Conservation (phyloP, 1,284 basidiomycete species). For the Ustilago crameri region DNA sequence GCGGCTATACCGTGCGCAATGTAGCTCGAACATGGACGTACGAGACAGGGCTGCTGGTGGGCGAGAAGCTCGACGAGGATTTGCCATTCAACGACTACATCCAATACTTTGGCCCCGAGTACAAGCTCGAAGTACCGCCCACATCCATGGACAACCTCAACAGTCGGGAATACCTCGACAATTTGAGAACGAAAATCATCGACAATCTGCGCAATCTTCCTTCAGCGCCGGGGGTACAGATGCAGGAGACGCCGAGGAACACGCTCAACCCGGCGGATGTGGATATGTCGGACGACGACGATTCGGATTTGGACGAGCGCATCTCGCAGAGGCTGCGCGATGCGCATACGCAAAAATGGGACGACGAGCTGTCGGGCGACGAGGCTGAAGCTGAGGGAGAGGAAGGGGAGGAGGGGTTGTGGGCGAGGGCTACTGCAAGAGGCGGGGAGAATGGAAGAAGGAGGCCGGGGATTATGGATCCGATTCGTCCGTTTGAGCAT, state of each 20-base stretch:
- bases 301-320: constrained; percentile 68
- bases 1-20: constrained; percentile 92
- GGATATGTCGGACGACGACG: constrained; percentile 65
- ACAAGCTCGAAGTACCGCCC: constrained; percentile 86
- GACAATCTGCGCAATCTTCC: constrained; percentile 81
- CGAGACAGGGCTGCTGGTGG: constrained; percentile 93
- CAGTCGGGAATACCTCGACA: constrained; percentile 82
- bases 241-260: constrained; percentile 81
- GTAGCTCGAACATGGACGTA: constrained; percentile 95
- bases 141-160: constrained; percentile 98
- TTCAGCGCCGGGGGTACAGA: constrained; percentile 85
- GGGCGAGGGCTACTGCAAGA: constrained; percentile 23
- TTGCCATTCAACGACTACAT: constrained; percentile 96
- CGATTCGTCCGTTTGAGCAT: constrained; percentile 34
- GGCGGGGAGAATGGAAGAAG: constrained; percentile 11
- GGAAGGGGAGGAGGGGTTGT: constrained; percentile 10
- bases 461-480: constrained; percentile 43
- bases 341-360: constrained; percentile 57
- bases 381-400: constrained; percentile 48
- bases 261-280: constrained; percentile 73
- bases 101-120: constrained; percentile 97
- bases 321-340: constrained; percentile 63
- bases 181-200: constrained; percentile 79
- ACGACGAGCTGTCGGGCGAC: constrained; percentile 64
- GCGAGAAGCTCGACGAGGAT: constrained; percentile 80